These are phyloP conservation scores for Melanomma pulvis-pyrius DNA, from an alignment of 495 filamentous ascomycete genomes.

Conservation along the genomic window DNA sequence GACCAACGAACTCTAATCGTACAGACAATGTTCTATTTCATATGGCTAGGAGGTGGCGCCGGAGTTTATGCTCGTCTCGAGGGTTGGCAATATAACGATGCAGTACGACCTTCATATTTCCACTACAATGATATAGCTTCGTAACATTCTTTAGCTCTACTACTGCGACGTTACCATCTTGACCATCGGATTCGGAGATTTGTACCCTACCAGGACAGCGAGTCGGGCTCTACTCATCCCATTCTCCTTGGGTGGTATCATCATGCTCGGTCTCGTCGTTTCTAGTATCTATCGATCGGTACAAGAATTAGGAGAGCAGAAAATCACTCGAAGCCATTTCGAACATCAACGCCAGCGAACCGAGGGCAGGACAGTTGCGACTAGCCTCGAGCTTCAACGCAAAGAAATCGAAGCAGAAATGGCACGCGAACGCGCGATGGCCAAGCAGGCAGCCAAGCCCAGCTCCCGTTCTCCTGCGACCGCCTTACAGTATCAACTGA, in stretches of 20 bases:
- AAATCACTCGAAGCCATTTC: slow-evolving; percentile 66
- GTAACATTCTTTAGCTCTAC: slow-evolving; percentile 49
- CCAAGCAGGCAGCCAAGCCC: slow-evolving; percentile 22
- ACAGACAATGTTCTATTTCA: slow-evolving; percentile 63
- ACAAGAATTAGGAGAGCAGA: slow-evolving; percentile 62
- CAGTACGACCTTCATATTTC: slow-evolving; percentile 20
- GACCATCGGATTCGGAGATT: slow-evolving; percentile 66
- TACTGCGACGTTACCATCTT: slow-evolving; percentile 66
- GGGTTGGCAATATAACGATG: slow-evolving; percentile 54
- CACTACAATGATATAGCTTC: not conserved
- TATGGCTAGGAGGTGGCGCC: slow-evolving; percentile 63
- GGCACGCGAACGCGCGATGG: slow-evolving; percentile 18
- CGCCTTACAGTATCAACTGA: slow-evolving; percentile 19
- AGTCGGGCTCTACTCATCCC: slow-evolving; percentile 47
- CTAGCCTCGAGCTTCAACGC: slow-evolving; percentile 37
- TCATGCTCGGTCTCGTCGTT: slow-evolving; percentile 50
- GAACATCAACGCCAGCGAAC: slow-evolving; percentile 60
- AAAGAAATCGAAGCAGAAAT: slow-evolving; percentile 25
- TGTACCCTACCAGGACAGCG: slow-evolving; percentile 49
- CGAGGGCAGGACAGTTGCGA: slow-evolving; percentile 56
- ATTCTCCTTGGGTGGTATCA: slow-evolving; percentile 48
- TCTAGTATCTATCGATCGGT: slow-evolving; percentile 55
- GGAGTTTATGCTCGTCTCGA: slow-evolving; percentile 46
- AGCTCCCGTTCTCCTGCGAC: slow-evolving; percentile 26
- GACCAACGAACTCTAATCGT: slow-evolving; percentile 68